phyloP scores from a whole-genome alignment of 176 grass and related monocot genomes.

The Oryza longistaminata region DNA sequence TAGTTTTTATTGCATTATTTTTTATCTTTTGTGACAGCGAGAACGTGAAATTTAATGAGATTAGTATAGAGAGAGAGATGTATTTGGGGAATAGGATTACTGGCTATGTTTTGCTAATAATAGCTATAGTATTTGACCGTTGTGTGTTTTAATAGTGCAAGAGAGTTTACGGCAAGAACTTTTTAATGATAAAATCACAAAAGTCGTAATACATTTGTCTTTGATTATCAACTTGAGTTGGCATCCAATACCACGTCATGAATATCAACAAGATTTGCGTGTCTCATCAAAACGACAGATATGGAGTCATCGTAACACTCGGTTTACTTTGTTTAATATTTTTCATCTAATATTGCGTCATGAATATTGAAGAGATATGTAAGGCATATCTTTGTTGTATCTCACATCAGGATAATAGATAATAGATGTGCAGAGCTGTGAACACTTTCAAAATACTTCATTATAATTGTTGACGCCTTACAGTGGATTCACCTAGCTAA shows the following conservation, averaged over 20 bases:
- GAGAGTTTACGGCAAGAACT: too few species aligned
- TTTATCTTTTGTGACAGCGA: too few species aligned
- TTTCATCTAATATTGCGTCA: too few species aligned
- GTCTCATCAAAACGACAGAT: too few species aligned
- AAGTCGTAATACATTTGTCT: neutral
- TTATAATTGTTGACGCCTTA: neutral
- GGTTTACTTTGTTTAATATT: too few species aligned
- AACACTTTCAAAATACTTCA: neutral
- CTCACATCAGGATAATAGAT: neutral
- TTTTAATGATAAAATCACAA: neutral
- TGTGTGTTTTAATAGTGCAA: neutral
- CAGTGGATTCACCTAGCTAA: fast-evolving
- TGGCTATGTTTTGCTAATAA: too few species aligned
- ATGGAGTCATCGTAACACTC: too few species aligned
- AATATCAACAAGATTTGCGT: neutral
- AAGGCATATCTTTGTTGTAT: too few species aligned
- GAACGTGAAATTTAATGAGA: too few species aligned
- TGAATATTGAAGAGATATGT: neutral
- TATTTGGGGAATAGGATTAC: neutral
- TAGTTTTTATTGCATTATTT: too few species aligned
- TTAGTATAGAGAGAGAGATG: neutral
- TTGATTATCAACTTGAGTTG: neutral
- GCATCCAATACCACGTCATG: too few species aligned
- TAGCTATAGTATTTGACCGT: too few species aligned
- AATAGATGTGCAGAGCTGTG: neutral